Evolutionary conservation across 352 stramenopile genomes (phyloP), one percentile per base, ranked within the genome.

Genomic region (Globisporangium apiculatum): DNA sequence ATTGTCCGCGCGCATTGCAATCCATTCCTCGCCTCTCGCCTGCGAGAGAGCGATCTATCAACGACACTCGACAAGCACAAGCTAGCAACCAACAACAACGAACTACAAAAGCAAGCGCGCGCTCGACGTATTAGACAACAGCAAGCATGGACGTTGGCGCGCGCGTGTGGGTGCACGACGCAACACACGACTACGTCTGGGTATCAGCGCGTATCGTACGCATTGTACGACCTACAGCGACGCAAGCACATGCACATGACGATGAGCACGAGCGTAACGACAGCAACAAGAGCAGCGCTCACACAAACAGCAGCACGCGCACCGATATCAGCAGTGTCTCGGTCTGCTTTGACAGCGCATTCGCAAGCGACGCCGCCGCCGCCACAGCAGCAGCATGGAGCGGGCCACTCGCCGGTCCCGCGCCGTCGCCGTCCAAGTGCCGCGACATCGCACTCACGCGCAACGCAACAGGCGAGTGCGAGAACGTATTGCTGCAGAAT

Each of bases 401-500:
- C 9, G 60, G 57, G 1, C 60, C 57, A 17, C 31, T 65, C 55
- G 24, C 24, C 24, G 24, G 24, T 0, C 14, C 59, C 4, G 52
- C 53, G 48, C 59, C 59, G 48, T 60, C 59, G 3, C 47, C 51
- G 45, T 49, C 55, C 14, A 64, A 60, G 40, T 61, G 55, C 9
- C 37, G 67, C 14, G 64, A 85, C 14, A 60, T 89, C n/a, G 4
- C 57, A 15, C 64, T 94, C 4, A 45, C 56, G 41, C 65, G 72
- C 48, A 67, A 67, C 9, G 5, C 60, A 17, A 67, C 64, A 5
- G 78, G 81, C 36, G 79, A 89, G 47, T 87, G 71, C 55, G 61
- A 56, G 43, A 91, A 91, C 62, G 75, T 91, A 48, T 60, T 94
- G 24, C 74, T 86, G 6, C 79, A 79, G 48, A 91, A 94, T 62